These are phyloP conservation scores for Kandelia obovata DNA, from an alignment of 345 rosid species.

Conservation along the genomic window DNA sequence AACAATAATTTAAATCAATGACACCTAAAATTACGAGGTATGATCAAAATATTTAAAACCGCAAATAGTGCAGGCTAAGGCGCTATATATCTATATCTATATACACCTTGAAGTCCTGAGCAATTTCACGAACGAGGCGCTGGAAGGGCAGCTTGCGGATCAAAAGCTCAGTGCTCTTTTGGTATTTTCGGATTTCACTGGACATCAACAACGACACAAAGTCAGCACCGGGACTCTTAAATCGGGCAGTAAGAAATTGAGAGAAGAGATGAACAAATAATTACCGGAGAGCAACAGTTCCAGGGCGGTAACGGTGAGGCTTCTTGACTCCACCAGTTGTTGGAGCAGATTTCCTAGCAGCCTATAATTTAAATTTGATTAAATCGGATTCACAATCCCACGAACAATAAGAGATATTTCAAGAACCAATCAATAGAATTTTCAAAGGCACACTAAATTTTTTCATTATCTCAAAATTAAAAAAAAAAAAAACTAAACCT, in stretches of 20 bases:
- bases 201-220: background rate
- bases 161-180: slow-evolving; percentile 2
- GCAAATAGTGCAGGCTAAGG: too few species aligned
- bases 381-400: too few species aligned
- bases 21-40: background rate
- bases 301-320: slow-evolving; percentile 4
- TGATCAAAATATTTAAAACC: too few species aligned
- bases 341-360: slow-evolving; percentile 4
- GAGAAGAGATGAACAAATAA: background rate
- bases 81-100: background rate
- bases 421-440: too few species aligned
- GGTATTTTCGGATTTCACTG: slow-evolving; percentile 5
- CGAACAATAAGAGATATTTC: too few species aligned
- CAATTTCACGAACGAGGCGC: slow-evolving; percentile 1
- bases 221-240: background rate
- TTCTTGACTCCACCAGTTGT: slow-evolving; percentile 4
- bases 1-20: background rate
- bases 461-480: too few species aligned
- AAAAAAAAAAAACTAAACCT: too few species aligned
- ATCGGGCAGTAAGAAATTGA: background rate
- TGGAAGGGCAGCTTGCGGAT: slow-evolving; percentile 5
- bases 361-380: background rate
- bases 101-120: slow-evolving; percentile 1
- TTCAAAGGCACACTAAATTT: too few species aligned
- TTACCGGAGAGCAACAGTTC: slow-evolving; percentile 5